phyloP scores from a whole-genome alignment of 768 basidiomycete species.

The Roridomyces roridus region DNA sequence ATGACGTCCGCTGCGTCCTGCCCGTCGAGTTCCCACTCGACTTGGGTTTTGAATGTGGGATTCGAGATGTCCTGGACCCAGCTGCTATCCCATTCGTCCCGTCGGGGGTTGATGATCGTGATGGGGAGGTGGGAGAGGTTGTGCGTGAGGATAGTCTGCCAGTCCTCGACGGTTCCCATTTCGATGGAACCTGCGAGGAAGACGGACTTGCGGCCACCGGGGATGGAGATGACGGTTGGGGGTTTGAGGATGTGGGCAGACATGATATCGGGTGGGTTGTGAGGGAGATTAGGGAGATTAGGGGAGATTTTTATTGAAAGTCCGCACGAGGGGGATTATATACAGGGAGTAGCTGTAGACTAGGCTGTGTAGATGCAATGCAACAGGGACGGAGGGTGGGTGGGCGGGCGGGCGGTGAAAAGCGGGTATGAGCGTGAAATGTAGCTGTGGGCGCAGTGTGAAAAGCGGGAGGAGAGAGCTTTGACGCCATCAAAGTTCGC shows the following conservation, averaged over 20 bases:
- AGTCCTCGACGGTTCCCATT: slow-evolving; percentile 9
- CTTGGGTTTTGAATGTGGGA: slow-evolving; percentile 6
- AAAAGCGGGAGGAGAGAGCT: too few species aligned
- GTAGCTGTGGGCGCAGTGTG: too few species aligned
- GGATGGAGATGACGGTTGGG: background rate
- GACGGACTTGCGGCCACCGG: slow-evolving; percentile 1
- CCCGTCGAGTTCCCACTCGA: slow-evolving; percentile 15
- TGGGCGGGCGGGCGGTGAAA: too few species aligned
- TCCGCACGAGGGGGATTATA: too few species aligned
- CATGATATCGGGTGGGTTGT: too few species aligned
- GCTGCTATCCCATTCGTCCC: slow-evolving; percentile 8
- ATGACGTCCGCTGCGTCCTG: slow-evolving; percentile 15
- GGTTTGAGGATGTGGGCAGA: background rate
- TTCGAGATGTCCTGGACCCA: slow-evolving; percentile 13
- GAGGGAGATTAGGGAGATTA: too few species aligned
- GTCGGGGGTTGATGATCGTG: slow-evolving; percentile 13
- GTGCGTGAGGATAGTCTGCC: slow-evolving; percentile 8
- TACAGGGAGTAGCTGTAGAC: too few species aligned
- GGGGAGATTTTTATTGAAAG: too few species aligned
- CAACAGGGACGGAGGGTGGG: too few species aligned
- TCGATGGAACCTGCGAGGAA: slow-evolving; percentile 17
- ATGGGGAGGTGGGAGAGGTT: slow-evolving; percentile 7
- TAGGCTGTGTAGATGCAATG: too few species aligned
- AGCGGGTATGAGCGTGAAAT: too few species aligned
- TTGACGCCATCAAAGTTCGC: too few species aligned